These are phyloP conservation scores for Chalciporus pseudorubinellus DNA, from an alignment of 768 basidiomycete species.

Conservation along the genomic window DNA sequence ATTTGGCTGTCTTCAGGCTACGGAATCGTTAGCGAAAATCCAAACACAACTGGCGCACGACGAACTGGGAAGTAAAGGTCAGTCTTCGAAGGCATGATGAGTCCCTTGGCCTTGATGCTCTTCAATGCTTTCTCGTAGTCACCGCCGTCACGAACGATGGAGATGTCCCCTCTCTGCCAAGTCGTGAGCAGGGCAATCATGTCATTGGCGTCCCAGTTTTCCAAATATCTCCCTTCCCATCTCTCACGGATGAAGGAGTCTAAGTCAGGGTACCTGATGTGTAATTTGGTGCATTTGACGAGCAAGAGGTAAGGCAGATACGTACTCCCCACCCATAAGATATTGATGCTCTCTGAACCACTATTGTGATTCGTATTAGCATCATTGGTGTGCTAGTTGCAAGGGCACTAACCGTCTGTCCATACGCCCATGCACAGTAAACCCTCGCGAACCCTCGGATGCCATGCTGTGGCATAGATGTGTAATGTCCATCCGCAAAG, in stretches of 20 bases:
- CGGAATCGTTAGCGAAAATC: neutral
- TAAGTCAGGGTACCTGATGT: constrained; percentile 44
- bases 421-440: constrained; percentile 60
- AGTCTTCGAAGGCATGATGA: constrained; percentile 61
- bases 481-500: constrained; percentile 55
- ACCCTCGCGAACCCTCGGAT: constrained; percentile 57
- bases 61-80: constrained; percentile 58
- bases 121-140: constrained; percentile 42
- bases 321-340: constrained; percentile 42
- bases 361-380: constrained; percentile 28
- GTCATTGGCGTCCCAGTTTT: constrained; percentile 55
- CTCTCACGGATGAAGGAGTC: constrained; percentile 48
- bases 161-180: constrained; percentile 54
- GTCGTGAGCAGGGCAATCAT: constrained; percentile 48
- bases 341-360: constrained; percentile 54
- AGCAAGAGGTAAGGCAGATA: neutral
- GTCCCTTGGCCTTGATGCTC: constrained; percentile 47
- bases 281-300: neutral
- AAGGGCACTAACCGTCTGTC: constrained; percentile 45
- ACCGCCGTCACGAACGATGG: constrained; percentile 43
- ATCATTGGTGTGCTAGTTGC: neutral
- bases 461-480: constrained; percentile 43
- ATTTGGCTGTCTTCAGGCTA: constrained; percentile 56
- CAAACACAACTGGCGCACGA: neutral
- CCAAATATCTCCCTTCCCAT: constrained; percentile 48